Base-by-base conservation (phyloP, 768 basidiomycete genomes). In the Sporobolomyces phaffii region DNA sequence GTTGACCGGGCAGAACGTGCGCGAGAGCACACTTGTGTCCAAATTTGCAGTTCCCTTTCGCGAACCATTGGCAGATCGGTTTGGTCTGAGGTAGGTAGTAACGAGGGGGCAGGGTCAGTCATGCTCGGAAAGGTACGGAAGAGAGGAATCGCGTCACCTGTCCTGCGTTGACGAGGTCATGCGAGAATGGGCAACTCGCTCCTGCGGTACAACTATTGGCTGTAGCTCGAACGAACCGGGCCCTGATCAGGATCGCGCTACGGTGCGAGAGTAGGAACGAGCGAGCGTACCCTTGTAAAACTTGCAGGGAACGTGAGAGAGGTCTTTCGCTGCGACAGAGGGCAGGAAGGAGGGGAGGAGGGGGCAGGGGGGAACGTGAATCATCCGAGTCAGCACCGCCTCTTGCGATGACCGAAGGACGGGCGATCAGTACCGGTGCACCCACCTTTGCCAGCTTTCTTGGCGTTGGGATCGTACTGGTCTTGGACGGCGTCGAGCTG, bases 291-390 rank as follows among this genome's bases (percentile, higher is more conserved):
- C 88, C 76, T 88, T 90, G 85, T 86, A 96, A 84, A 97, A 97
- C 80, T 94, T 90, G 81, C 94, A 98, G 2, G 93, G 93, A 18
- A 98, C 94, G 82, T 96, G 92, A 3, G 89, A 90, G 61, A 97
- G 83, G 56, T 68, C 66, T 43, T 67, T 67, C 29, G 54, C 65
- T 61, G 53, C 15, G 26, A n/a, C n/a, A n/a, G n/a, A n/a, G n/a
- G n/a, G n/a, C n/a, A n/a, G n/a, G n/a, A n/a, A n/a, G n/a, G n/a
- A n/a, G n/a, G n/a, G n/a, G n/a, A n/a, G n/a, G n/a, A n/a, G n/a
- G n/a, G n/a, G n/a, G n/a, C n/a, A n/a, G n/a, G n/a, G n/a, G n/a
- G n/a, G n/a, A n/a, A n/a, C n/a, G n/a, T n/a, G n/a, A 18, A 18
- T 36, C 40, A 41, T 29, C 8, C 41, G 54, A 33, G 56, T 58